These are phyloP conservation scores for Cyclocybe aegerita DNA, from an alignment of 768 basidiomycete genomes.

Conservation along the genomic window DNA sequence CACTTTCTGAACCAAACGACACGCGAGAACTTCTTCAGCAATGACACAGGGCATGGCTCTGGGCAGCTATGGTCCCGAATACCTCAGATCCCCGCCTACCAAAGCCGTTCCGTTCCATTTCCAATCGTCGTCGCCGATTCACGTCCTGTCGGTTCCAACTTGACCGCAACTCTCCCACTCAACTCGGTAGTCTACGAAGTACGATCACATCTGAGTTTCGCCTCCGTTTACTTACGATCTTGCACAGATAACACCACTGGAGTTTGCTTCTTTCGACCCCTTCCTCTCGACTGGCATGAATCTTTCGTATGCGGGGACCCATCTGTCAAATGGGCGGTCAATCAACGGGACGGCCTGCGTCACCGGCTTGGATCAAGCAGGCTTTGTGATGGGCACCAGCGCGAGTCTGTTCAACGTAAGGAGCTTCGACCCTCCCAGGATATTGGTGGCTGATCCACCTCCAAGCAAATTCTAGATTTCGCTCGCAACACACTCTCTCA, in stretches of 20 bases:
- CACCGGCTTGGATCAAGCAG: conserved; percentile 71
- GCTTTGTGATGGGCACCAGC: conserved; percentile 76
- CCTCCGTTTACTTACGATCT: neutral
- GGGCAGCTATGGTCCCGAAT: conserved; percentile 69
- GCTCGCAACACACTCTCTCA: conserved; percentile 38
- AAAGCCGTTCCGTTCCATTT: conserved; percentile 53
- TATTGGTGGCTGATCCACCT: neutral
- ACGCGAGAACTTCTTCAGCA: conserved; percentile 57
- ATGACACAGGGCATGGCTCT: conserved; percentile 63
- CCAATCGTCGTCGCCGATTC: conserved; percentile 67
- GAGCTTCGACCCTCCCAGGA: neutral
- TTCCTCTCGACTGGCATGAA: conserved; percentile 69
- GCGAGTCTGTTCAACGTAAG: conserved; percentile 65
- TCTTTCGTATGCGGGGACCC: conserved; percentile 62
- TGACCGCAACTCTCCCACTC: conserved; percentile 36
- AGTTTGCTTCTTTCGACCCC: conserved; percentile 76
- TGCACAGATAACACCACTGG: conserved; percentile 55
- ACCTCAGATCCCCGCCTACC: conserved; percentile 48
- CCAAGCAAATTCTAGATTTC: conserved; percentile 51
- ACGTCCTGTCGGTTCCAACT: conserved; percentile 41
- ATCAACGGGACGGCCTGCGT: conserved; percentile 60
- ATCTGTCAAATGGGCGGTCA: conserved; percentile 55
- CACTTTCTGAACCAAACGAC: conserved; percentile 74
- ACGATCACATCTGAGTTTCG: conserved; percentile 7
- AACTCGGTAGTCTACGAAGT: conserved; percentile 61